Percentiles rank a stretch among this genome's conserved stretches.
These are phyloP conservation scores for Epicoccum nigrum DNA, from an alignment of 2,329 filamentous ascomycete species.

Conservation along the genomic window DNA sequence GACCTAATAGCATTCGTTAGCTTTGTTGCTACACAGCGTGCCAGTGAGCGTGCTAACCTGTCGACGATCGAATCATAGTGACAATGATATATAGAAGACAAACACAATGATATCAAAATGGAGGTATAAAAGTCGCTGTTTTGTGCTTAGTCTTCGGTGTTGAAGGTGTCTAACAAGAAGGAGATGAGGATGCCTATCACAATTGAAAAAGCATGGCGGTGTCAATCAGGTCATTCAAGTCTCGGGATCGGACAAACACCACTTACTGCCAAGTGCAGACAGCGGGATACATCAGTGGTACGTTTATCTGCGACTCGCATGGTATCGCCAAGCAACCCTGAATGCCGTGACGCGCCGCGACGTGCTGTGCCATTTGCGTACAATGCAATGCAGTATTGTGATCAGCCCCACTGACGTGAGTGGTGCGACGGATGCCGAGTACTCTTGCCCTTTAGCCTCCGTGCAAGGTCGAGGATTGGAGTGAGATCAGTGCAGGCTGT, in stretches of 20 bases:
- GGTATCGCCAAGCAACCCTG: conserved; percentile 16
- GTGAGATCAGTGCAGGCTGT: neutral
- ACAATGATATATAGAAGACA: neutral
- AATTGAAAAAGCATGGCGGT: neutral
- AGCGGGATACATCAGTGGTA: conserved; percentile 6
- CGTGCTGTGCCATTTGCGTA: conserved; percentile 1
- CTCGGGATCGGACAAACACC: conserved; percentile 13
- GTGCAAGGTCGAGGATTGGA: neutral
- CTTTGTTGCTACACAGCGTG: neutral
- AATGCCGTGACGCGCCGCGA: too few relatives aligned
- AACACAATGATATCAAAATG: neutral
- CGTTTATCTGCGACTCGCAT: conserved; percentile 11
- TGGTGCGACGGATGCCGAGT: conserved; percentile 16
- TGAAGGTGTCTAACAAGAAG: conserved; percentile 10
- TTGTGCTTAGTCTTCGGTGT: conserved; percentile 9
- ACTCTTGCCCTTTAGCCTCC: conserved; percentile 9
- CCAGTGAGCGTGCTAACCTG: conserved; percentile 19
- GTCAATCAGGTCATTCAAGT: conserved; percentile 9
- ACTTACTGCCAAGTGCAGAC: conserved; percentile 16
- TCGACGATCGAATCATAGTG: conserved; percentile 29
- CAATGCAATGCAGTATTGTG: conserved; percentile 4
- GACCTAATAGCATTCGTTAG: conserved; percentile 24
- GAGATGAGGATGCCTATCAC: conserved; percentile 7
- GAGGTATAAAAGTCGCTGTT: neutral
- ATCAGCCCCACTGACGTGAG: conserved; percentile 6